Percentiles rank a stretch among this genome's conserved stretches.
phyloP scores from a whole-genome alignment of 176 grass and related monocot species.

The Themeda triandra region DNA sequence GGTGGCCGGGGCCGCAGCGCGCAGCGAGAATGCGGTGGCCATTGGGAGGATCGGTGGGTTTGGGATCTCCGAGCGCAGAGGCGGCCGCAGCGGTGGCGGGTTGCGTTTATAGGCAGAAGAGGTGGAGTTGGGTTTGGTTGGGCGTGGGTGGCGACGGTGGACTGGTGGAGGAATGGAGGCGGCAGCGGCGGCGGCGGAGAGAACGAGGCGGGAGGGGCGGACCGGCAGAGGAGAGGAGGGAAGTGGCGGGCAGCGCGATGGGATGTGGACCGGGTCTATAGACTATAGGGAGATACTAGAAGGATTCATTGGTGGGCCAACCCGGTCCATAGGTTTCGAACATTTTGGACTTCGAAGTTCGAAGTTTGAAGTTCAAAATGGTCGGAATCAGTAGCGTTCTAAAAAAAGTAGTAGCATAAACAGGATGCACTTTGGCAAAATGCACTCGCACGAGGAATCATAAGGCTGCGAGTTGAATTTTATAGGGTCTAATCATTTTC shows the following conservation, averaged over 20 bases:
- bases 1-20: constrained; percentile 24
- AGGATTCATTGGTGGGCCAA: not conserved
- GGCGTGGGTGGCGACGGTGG: constrained; percentile 21
- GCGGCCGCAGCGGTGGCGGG: not conserved
- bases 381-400: no score
- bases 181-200: constrained; percentile 38
- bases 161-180: constrained; percentile 25
- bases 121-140: not conserved
- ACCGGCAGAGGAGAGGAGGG: constrained; percentile 7
- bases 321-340: not conserved
- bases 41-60: constrained; percentile 6
- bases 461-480: no score
- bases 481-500: no score
- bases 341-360: no score
- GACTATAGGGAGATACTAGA: not conserved
- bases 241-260: not conserved
- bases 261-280: not conserved
- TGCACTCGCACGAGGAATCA: no score
- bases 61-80: not conserved
- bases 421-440: no score
- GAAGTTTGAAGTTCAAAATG: no score
- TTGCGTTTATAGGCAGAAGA: constrained; percentile 12
- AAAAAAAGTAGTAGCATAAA: no score
- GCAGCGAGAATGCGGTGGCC: constrained; percentile 43
- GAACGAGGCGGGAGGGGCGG: constrained; percentile 21